Evolutionary conservation across 2,329 filamentous ascomycete species (phyloP), one percentile per base, ranked within the genome.

Genomic region (Sclerotinia minor): DNA sequence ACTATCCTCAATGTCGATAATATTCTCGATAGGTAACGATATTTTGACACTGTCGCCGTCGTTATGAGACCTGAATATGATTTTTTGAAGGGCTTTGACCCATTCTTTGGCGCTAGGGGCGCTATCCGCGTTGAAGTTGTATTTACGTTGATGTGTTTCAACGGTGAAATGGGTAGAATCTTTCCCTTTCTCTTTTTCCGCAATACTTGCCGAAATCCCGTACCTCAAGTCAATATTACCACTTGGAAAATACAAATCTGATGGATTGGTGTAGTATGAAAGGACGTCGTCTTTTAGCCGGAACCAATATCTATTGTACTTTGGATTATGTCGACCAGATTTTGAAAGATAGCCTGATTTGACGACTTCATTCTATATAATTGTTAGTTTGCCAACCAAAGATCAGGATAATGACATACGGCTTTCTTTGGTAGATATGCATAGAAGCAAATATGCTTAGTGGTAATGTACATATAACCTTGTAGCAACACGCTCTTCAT

Each of bases 1-100:
- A 59, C 90, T 95, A 72, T 97, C 92, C 77, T 98, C 95, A 57
- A 98, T 88, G 73, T 98, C 94, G 68, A 98, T 88, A 26, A 98
- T 85, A 72, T 96, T 97, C 69, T 89, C 85, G 64, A 97, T 91
- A 0, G 94, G 94, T 38, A 98, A 80, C 0, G 92, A 95, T 67
- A 98, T 96, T 81, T 98, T 98, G 78, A 99, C 92, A 76, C 94
- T 97, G 76, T 97, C 94, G 13, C 95, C 94, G 71, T 97, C 94
- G 75, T 98, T 98, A 79, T 96, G 94, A 15, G 93, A 94, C 63
- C 94, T 86, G 76, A 98, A 98, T 68, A 98, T 97, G 73, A 97
- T 94, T 69, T 95, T 91, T 76, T 97, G 94, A 35, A 99, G 82
- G 65, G 91, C 88, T 79, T 95, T 95, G 57, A 97, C 94, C 95